Evolutionary conservation across 345 rosid species (phyloP), one percentile per base, ranked within the genome.

Genomic region (Bruguiera parviflora): DNA sequence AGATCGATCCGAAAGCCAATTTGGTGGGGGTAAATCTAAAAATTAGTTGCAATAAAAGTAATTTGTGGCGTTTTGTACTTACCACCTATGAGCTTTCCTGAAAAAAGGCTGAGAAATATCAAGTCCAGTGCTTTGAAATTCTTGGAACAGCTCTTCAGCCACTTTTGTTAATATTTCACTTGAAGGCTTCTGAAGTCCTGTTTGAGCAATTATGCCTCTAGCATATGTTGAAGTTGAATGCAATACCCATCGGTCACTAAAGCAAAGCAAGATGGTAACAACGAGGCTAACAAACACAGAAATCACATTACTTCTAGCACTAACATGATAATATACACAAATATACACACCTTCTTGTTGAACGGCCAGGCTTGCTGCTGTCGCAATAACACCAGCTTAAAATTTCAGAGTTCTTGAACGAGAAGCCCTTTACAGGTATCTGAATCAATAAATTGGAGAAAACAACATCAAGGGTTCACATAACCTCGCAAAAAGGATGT

Each of bases 21-120:
- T 13, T 43, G 1, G 19, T 13, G 49, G 49, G 49, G 49, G 4
- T 43, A 3, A 43, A 43, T 43, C 49, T 43, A 43, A 43, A 39
- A 43, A 43, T 3, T 43, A 43, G 49, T 43, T 43, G 16, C 49
- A 43, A 43, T 11, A 3, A 13, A 4, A 59, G 60, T 18, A 6
- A 2, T 57, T 32, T 10, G 27, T 35, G 24, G 27, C 4, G 11
- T 67, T 53, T 15, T 27, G 67, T 49, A 78, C 88, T 71, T 56
- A 88, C 95, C 96, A 92, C 80, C 98, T 81, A 81, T 92, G 95
- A 76, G 92, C 91, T 81, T 84, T 92, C 79, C 62, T 82, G 82
- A 92, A 92, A 84, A 88, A 82, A 63, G 96, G 95, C 70, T 56
- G 74, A 49, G 90, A 82, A 66, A 67, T 76, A 67, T 72, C 32